Percentiles rank a stretch among this genome's conserved stretches.
Evolutionary conservation across 805 yeast species (phyloP).

Genomic region (Candida pseudoglaebosa): DNA sequence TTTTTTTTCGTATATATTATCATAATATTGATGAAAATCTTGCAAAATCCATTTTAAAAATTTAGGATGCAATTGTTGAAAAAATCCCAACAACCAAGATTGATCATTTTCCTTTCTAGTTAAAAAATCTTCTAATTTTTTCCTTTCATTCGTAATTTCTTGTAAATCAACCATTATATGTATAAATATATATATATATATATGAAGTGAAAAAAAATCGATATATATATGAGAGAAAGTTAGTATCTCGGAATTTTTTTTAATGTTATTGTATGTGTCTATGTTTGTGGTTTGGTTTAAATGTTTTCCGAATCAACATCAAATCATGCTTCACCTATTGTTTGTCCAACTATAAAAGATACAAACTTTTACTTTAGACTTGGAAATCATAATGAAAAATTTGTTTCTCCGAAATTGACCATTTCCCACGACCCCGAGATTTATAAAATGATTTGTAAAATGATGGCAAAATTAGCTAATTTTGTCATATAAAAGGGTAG

Average conservation of each 20-base stretch:
- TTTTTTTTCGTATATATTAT: constrained; percentile 3
- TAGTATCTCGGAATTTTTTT: neutral
- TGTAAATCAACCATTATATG: constrained; percentile 1
- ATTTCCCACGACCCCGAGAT: neutral
- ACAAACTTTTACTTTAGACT: no score
- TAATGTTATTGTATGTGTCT: neutral
- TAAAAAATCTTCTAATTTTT: constrained; percentile 16
- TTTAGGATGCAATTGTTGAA: constrained; percentile 46
- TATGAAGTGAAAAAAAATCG: no score
- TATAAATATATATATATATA: no score
- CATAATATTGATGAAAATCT: constrained; percentile 32
- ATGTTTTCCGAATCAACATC: neutral
- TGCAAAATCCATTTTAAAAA: constrained; percentile 37
- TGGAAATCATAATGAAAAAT: no score
- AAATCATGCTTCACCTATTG: neutral
- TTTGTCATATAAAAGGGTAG: neutral
- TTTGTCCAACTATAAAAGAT: no score
- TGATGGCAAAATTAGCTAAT: neutral
- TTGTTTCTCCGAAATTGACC: neutral
- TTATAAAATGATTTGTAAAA: neutral
- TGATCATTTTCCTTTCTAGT: constrained; percentile 29
- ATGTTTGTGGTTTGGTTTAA: neutral
- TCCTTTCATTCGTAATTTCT: neutral
- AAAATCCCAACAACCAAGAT: constrained; percentile 45
- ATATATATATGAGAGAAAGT: neutral